Conservation (phyloP, 208 protist species). For the Wallacemonas sp. region DNA sequence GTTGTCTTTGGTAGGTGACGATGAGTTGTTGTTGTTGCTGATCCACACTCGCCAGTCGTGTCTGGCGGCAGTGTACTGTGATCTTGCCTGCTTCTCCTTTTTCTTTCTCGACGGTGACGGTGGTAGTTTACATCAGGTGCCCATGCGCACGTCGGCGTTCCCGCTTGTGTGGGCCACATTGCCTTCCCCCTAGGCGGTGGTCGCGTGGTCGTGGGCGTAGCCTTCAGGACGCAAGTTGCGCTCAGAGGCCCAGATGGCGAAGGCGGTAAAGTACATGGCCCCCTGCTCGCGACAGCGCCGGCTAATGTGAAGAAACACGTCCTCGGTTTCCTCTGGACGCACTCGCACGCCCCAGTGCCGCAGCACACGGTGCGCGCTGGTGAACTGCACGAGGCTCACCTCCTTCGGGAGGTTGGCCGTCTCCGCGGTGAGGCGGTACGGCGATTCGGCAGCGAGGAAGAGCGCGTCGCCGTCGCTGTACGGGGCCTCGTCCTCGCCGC, state of each 20-base stretch:
- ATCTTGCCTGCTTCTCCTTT: too few relatives aligned
- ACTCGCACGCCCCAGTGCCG: constrained; percentile 54
- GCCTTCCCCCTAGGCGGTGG: constrained; percentile 21
- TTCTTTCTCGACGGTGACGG: too few relatives aligned
- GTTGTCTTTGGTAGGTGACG: too few relatives aligned
- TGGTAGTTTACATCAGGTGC: constrained; percentile 3
- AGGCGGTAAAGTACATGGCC: constrained; percentile 48
- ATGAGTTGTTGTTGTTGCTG: too few relatives aligned
- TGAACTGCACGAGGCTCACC: constrained; percentile 39
- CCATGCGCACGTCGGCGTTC: background rate
- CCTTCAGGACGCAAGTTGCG: constrained; percentile 48
- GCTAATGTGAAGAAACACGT: constrained; percentile 24
- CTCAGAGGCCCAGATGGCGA: constrained; percentile 58
- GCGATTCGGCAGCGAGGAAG: constrained; percentile 24
- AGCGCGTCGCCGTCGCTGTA: constrained; percentile 23
- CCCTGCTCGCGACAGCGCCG: constrained; percentile 24
- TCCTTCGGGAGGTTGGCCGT: constrained; percentile 33
- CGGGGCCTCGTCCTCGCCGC: constrained; percentile 14
- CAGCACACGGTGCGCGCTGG: constrained; percentile 31
- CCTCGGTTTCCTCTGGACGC: constrained; percentile 18
- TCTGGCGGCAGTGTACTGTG: too few relatives aligned
- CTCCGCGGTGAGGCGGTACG: constrained; percentile 32
- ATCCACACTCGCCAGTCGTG: too few relatives aligned
- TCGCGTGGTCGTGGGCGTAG: constrained; percentile 36
- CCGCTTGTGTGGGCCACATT: constrained; percentile 14